Percentiles rank a stretch among this genome's conserved stretches.
Evolutionary conservation across 306 rosid genomes (phyloP).

Genomic region (Fragaria iinumae): DNA sequence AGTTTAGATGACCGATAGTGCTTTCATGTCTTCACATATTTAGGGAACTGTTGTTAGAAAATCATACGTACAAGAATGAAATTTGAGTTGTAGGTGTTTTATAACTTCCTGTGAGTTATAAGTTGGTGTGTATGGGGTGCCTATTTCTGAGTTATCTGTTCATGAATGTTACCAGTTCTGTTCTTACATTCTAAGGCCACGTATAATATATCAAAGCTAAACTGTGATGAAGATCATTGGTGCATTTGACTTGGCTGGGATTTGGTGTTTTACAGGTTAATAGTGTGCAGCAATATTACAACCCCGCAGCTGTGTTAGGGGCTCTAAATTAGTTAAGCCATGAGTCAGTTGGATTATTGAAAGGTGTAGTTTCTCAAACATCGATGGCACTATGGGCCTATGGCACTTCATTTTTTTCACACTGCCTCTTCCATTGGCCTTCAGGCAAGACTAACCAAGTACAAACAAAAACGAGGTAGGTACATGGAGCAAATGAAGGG

Average conservation of each 20-base stretch:
- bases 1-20: constrained; percentile 28
- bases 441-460: not conserved
- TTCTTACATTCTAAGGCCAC: not conserved
- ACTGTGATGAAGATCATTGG: not conserved
- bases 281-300: not conserved
- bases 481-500: not conserved
- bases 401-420: not conserved
- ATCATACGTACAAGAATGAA: constrained; percentile 23
- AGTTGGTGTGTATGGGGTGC: constrained; percentile 6
- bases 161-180: not conserved
- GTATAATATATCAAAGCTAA: not conserved
- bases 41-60: constrained; percentile 24
- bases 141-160: not conserved
- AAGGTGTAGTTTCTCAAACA: not conserved
- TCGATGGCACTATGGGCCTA: not conserved
- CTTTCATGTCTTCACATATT: constrained; percentile 22
- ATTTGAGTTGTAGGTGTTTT: constrained; percentile 26
- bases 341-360: not conserved
- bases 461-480: not conserved
- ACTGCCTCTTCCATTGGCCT: not conserved
- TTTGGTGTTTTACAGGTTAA: not conserved
- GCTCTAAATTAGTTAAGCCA: not conserved
- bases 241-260: not conserved
- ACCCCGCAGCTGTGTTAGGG: not conserved
- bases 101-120: constrained; percentile 12